phyloP scores from a whole-genome alignment of 2,329 filamentous ascomycete species.

The Cytospora chrysosperma region DNA sequence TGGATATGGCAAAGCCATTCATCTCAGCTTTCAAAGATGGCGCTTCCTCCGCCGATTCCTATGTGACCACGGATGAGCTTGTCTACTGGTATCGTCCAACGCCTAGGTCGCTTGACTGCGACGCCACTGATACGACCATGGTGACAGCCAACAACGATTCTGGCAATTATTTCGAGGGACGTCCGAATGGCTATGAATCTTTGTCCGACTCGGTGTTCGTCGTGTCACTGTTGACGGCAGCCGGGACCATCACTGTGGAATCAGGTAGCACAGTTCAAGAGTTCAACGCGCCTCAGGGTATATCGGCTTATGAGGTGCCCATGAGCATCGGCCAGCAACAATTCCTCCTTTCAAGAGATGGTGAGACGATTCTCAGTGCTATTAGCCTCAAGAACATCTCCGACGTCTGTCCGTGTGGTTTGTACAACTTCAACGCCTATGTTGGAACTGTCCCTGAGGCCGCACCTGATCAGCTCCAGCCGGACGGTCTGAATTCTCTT shows the following conservation, averaged over 20 bases:
- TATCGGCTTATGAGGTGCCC: constrained; percentile 42
- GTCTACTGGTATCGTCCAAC: constrained; percentile 58
- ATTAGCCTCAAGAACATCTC: constrained; percentile 51
- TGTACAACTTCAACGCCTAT: constrained; percentile 59
- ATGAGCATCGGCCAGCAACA: constrained; percentile 49
- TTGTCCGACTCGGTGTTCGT: constrained; percentile 52
- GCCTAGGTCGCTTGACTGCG: constrained; percentile 45
- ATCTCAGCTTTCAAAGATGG: constrained; percentile 53
- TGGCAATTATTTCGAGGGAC: constrained; percentile 53
- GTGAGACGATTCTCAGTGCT: constrained; percentile 42
- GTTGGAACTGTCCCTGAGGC: constrained; percentile 48
- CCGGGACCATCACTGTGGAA: constrained; percentile 44
- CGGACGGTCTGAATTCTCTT: constrained; percentile 34
- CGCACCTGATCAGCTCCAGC: constrained; percentile 36
- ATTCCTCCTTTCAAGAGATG: constrained; percentile 45
- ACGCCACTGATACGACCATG: constrained; percentile 51
- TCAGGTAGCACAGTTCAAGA: constrained; percentile 44
- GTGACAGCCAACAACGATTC: constrained; percentile 42
- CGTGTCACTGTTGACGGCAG: constrained; percentile 47
- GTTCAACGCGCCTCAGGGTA: constrained; percentile 46
- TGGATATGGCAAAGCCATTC: constrained; percentile 53
- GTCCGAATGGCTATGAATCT: constrained; percentile 49
- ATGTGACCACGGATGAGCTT: constrained; percentile 48
- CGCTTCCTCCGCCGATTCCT: constrained; percentile 32
- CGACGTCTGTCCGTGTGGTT: constrained; percentile 48